Conservation (phyloP, 495 filamentous ascomycete genomes). For the Aspergillus sclerotioniger region DNA sequence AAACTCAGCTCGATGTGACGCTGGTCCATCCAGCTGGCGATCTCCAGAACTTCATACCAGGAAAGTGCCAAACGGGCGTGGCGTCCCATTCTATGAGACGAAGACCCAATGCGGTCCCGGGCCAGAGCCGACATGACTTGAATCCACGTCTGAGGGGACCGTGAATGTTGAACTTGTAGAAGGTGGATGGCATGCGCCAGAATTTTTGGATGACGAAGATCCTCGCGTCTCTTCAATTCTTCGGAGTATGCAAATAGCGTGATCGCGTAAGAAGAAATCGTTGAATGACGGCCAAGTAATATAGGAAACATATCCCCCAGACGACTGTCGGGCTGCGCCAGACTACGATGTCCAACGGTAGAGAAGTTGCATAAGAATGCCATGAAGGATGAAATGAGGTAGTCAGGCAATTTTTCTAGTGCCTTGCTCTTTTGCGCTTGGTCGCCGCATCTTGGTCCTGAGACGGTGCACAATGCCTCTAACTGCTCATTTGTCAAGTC, state of each 20-base stretch:
- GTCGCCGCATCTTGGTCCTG: slow-evolving; percentile 16
- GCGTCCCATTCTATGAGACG: slow-evolving; percentile 17
- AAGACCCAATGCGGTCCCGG: slow-evolving; percentile 15
- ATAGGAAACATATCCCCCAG: slow-evolving; percentile 34
- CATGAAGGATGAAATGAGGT: slow-evolving; percentile 50
- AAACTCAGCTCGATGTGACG: slow-evolving; percentile 39
- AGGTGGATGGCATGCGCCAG: slow-evolving; percentile 47
- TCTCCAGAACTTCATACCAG: slow-evolving; percentile 41
- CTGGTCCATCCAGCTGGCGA: slow-evolving; percentile 39
- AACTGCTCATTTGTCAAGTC: slow-evolving; percentile 33
- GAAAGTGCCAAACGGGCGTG: slow-evolving; percentile 34
- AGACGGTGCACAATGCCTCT: slow-evolving; percentile 32
- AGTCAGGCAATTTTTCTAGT: slow-evolving; percentile 34
- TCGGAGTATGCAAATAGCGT: slow-evolving; percentile 26
- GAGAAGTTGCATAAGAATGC: slow-evolving; percentile 41
- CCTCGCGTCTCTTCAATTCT: slow-evolving; percentile 2
- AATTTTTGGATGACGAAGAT: slow-evolving; percentile 26
- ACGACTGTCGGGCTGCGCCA: slow-evolving; percentile 23
- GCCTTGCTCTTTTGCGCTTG: slow-evolving; percentile 16
- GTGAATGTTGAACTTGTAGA: slow-evolving; percentile 29
- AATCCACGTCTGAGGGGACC: slow-evolving; percentile 40
- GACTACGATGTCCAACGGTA: slow-evolving; percentile 5
- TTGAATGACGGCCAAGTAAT: slow-evolving; percentile 15
- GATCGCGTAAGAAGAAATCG: slow-evolving; percentile 4
- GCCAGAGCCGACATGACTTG: slow-evolving; percentile 33